Evolutionary conservation across 495 filamentous ascomycete genomes (phyloP), one percentile per base, ranked within the genome.

Genomic region (Penicillium bialowiezense): DNA sequence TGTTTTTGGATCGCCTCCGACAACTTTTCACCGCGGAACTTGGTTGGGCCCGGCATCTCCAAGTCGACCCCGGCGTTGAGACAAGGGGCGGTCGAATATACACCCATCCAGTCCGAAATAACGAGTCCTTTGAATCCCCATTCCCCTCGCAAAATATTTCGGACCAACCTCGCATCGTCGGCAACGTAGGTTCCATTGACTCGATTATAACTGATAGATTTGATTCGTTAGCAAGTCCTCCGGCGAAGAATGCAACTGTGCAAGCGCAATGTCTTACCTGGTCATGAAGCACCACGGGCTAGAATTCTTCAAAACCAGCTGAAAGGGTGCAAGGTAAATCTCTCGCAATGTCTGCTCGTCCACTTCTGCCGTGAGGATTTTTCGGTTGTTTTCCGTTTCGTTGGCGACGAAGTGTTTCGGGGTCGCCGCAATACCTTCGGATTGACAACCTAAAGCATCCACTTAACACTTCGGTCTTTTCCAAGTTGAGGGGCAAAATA

Each of bases 371-470:
- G 42, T 44, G 3, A 23, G 26, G 15, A 13, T 42, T 28, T 36
- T 38, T 7, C 67, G 60, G 2, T 54, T 41, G 5, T 79, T 75
- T 55, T 88, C 84, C 52, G 80, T 76, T 50, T 87, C 84, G 55
- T 87, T 87, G 37, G 74, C 78, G 7, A 82, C 75, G 56, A 82
- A 88, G 59, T 88, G 85, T 69, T 87, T 87, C 48, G 84, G 67
- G 3, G 78, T 81, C 3, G 84, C 79, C 28, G 75, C 74, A 15
- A 87, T 70, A 1, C 81, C 79, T n/a, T 73, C 78, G 14, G 67
- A 70, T 57, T 87, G 81, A n/a, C 23, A 26, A 26, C 23, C 23
- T 26, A 26, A 26, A 26, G 23, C 23, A 26, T 8, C 8, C 23
- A 26, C 23, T 26, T 26, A 26, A 8, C 8, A 26, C 23, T 26